Conservation (phyloP, 352 stramenopile genomes). For the Globisporangium nagaii region DNA sequence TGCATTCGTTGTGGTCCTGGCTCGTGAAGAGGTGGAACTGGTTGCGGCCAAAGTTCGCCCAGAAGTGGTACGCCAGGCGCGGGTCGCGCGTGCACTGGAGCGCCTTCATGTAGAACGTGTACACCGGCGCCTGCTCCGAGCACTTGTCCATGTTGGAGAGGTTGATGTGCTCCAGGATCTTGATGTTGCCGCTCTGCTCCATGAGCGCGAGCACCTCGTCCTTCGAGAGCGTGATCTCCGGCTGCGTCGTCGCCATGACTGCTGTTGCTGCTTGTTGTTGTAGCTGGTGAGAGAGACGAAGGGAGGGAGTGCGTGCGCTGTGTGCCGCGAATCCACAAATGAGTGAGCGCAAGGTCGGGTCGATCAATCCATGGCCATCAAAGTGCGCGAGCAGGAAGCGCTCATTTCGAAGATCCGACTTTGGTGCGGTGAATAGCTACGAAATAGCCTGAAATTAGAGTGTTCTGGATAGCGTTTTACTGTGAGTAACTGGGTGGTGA, state of each 20-base stretch:
- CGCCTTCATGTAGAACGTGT: conserved; percentile 62
- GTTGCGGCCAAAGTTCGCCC: conserved; percentile 62
- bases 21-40: conserved; percentile 72
- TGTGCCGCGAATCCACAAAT: not conserved
- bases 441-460: too few relatives aligned
- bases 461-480: too few relatives aligned
- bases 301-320: not conserved
- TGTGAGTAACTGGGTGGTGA: too few relatives aligned
- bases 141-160: conserved; percentile 54
- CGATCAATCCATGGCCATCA: not conserved
- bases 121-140: conserved; percentile 33
- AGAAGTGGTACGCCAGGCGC: conserved; percentile 62
- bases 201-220: conserved; percentile 44
- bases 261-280: too few relatives aligned
- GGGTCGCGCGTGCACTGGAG: conserved; percentile 61
- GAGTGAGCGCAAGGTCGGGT: not conserved
- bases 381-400: not conserved
- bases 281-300: not conserved
- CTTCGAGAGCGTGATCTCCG: conserved; percentile 34
- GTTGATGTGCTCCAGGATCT: conserved; percentile 72
- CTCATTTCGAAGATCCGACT: too few relatives aligned
- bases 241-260: conserved; percentile 19
- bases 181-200: conserved; percentile 53
- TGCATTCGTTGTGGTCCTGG: conserved; percentile 50
- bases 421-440: too few relatives aligned